Percentiles rank a stretch among this genome's conserved stretches.
Evolutionary conservation across 768 basidiomycete species (phyloP).

Genomic region (Mycena polygramma): DNA sequence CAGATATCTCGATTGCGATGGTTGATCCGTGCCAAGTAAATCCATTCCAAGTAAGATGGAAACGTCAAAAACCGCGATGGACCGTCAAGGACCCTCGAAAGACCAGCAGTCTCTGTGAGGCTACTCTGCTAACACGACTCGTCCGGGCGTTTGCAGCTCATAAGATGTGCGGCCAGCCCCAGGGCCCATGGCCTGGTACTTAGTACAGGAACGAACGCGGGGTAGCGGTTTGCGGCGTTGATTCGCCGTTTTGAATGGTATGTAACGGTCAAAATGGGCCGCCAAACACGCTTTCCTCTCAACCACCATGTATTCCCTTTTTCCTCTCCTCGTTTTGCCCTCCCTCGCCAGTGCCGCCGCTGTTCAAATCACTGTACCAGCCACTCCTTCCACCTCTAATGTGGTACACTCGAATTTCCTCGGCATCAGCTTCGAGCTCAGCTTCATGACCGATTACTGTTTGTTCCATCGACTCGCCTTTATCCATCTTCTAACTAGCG

Average conservation of each 20-base stretch:
- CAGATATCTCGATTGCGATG: too few relatives aligned
- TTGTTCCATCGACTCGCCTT: conserved; percentile 31
- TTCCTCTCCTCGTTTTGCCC: conserved; percentile 28
- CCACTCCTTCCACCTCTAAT: conserved; percentile 50
- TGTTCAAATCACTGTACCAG: conserved; percentile 49
- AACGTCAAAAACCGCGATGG: too few relatives aligned
- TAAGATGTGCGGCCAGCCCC: too few relatives aligned
- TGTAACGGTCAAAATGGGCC: too few relatives aligned
- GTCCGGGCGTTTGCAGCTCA: too few relatives aligned
- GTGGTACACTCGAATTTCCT: conserved; percentile 68
- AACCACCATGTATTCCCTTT: conserved; percentile 26
- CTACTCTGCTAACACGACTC: too few relatives aligned
- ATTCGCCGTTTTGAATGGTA: neutral
- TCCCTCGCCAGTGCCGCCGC: conserved; percentile 42
- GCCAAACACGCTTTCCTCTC: neutral
- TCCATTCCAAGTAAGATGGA: too few relatives aligned
- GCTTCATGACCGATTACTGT: conserved; percentile 71
- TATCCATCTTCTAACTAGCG: neutral
- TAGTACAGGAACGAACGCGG: too few relatives aligned
- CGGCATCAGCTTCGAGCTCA: conserved; percentile 76
- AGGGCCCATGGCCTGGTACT: too few relatives aligned
- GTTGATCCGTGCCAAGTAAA: too few relatives aligned
- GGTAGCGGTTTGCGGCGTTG: neutral
- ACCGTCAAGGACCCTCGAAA: too few relatives aligned
- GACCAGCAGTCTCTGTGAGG: too few relatives aligned